These are phyloP conservation scores for Crithidia expoeki DNA, from an alignment of 208 protist genomes.

Conservation along the genomic window DNA sequence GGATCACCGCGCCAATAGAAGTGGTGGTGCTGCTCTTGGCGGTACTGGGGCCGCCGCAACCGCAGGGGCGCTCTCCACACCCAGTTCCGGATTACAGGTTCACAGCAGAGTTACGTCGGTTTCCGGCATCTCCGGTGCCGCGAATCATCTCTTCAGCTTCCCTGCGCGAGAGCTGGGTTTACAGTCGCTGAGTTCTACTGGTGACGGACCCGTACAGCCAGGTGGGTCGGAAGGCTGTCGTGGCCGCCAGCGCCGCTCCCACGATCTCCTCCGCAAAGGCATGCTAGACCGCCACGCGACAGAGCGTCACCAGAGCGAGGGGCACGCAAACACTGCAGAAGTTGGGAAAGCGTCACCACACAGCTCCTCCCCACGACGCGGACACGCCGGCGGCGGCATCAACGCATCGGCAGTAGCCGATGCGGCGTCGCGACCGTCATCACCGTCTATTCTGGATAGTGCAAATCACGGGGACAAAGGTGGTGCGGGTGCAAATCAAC, in stretches of 20 bases:
- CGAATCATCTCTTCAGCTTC: not conserved
- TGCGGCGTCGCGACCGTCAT: not conserved
- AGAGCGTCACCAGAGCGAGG: not conserved
- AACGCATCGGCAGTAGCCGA: too few relatives aligned
- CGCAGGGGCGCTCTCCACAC: not conserved
- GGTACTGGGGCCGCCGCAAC: not conserved
- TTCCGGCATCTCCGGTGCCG: not conserved
- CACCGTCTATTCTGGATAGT: not conserved
- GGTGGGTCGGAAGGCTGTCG: constrained; percentile 10
- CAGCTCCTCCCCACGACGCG: not conserved
- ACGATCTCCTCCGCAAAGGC: constrained; percentile 34
- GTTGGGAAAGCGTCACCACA: not conserved
- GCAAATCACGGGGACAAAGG: not conserved
- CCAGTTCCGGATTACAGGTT: not conserved
- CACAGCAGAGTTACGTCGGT: constrained; percentile 4
- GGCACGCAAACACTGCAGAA: too few relatives aligned
- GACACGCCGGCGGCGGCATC: not conserved
- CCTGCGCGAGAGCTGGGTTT: not conserved
- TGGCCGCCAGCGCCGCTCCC: constrained; percentile 23
- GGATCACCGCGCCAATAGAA: not conserved
- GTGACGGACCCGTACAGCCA: not conserved
- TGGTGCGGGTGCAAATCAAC: not conserved
- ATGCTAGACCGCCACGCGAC: constrained; percentile 18
- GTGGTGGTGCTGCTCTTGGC: too few relatives aligned
- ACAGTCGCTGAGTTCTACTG: not conserved